Evolutionary conservation across 805 yeast species (phyloP), one percentile per base, ranked within the genome.

Genomic region (Saturnispora saitoi): DNA sequence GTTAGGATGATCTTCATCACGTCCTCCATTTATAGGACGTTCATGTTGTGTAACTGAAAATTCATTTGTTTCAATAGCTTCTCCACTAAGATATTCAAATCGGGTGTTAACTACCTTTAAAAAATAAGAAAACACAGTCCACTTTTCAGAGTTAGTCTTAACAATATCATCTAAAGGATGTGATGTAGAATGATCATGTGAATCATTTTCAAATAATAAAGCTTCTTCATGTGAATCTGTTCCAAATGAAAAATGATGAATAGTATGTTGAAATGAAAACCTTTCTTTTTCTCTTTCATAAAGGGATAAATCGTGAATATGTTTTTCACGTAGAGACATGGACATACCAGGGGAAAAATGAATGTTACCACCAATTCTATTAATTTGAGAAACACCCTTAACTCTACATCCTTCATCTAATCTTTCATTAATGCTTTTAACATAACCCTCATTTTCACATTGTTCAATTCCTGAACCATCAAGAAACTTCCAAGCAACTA

Each of bases 341-440:
- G 95, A 80, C 24, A 84, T 80, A 37, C 99, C 99, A 4, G 99
- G 98, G 1, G 97, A 96, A 73, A 93, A 89, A 69, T 93, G 98
- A 54, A 93, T 68, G 59, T 87, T 85, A 43, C 99, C 99, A 20
- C 84, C 81, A 40, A 93, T 84, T 67, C 95, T 79, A 66, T 86
- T 86, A 60, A 93, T 78, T 56, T 78, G 70, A 6, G 95, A 83
- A 20, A 76, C 71, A 29, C 99, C 99, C 53, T 76, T 74, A 37
- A 93, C 73, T 54, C 95, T 76, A 67, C 99, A 93, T 26, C 99
- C 99, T 67, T 91, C 96, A 49, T 72, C 61, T 47, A 86, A 68
- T 57, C 83, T 74, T 14, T 72, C 75, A 45, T 70, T 72, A 46
- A 90, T 65, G 39, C 68, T 71, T n/a, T 70, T 59, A 26, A 87